A percentile compares a stretch with the other conserved stretches of the same genome.
Conservation (phyloP, 768 basidiomycete genomes). For the Cubamyces lactineus region DNA sequence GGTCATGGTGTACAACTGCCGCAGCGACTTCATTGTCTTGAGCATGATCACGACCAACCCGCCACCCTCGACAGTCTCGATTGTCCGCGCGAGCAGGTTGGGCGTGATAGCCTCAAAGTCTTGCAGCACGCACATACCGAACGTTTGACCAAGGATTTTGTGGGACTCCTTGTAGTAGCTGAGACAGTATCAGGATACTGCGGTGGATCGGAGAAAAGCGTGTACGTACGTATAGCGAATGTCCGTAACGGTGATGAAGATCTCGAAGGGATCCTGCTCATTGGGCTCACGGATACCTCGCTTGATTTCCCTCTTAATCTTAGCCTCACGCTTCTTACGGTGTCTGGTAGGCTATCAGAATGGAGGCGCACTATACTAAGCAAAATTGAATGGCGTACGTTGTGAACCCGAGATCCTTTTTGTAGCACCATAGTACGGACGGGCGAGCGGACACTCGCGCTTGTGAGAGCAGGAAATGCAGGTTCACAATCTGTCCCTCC, state of each 20-base stretch:
- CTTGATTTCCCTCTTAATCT: slow-evolving; percentile 96
- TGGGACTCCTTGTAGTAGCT: slow-evolving; percentile 96
- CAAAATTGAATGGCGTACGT: slow-evolving; percentile 52
- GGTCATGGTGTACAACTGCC: slow-evolving; percentile 91
- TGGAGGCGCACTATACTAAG: no score
- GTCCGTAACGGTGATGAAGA: slow-evolving; percentile 98
- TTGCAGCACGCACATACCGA: slow-evolving; percentile 95
- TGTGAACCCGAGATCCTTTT: slow-evolving; percentile 96
- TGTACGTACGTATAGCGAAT: slow-evolving; percentile 89
- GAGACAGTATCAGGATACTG: not conserved
- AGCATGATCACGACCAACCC: slow-evolving; percentile 86
- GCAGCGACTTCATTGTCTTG: slow-evolving; percentile 93
- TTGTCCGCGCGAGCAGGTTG: slow-evolving; percentile 93
- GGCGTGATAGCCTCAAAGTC: slow-evolving; percentile 99
- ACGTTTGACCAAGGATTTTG: slow-evolving; percentile 96
- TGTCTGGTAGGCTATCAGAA: slow-evolving; percentile 53
- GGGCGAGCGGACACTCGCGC: slow-evolving; percentile 87
- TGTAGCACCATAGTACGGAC: slow-evolving; percentile 97
- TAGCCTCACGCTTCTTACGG: slow-evolving; percentile 95
- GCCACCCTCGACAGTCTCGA: slow-evolving; percentile 98
- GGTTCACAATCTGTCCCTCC: slow-evolving; percentile 74
- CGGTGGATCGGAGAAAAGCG: not conserved
- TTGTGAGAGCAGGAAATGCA: slow-evolving; percentile 94
- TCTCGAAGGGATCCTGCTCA: slow-evolving; percentile 97
- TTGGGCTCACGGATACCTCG: slow-evolving; percentile 92